phyloP scores from a whole-genome alignment of 441 rosid genomes.

The Erodium chrysanthum region DNA sequence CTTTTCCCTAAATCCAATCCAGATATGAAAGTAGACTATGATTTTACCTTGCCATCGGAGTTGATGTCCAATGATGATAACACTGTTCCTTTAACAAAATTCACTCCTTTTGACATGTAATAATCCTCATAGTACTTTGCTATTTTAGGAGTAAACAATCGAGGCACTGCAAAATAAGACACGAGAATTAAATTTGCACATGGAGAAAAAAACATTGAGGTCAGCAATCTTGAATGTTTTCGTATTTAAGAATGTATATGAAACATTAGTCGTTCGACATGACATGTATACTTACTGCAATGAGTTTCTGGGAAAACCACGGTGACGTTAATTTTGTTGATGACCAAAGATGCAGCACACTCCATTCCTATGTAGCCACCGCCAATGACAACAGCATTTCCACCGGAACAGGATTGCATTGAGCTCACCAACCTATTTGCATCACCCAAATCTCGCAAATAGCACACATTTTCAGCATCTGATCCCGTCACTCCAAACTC shows the following conservation, averaged over 20 bases:
- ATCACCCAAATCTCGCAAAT: slow-evolving; percentile 68
- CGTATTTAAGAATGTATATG: no score
- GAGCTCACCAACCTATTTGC: slow-evolving; percentile 67
- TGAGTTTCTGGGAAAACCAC: slow-evolving; percentile 97
- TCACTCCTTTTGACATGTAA: slow-evolving; percentile 74
- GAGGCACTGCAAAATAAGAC: slow-evolving; percentile 52
- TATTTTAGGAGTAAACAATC: slow-evolving; percentile 78
- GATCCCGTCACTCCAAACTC: slow-evolving; percentile 86
- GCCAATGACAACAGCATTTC: slow-evolving; percentile 86
- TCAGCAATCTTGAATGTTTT: not conserved
- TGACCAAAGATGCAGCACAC: slow-evolving; percentile 89
- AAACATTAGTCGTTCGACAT: no score
- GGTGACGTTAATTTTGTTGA: slow-evolving; percentile 77
- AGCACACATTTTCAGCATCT: slow-evolving; percentile 83
- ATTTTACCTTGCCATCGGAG: slow-evolving; percentile 49
- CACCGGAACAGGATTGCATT: slow-evolving; percentile 48
- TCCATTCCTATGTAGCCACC: slow-evolving; percentile 99
- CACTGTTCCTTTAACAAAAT: slow-evolving; percentile 78
- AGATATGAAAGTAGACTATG: not conserved
- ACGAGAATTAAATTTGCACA: not conserved
- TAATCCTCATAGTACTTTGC: slow-evolving; percentile 74
- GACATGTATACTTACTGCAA: slow-evolving; percentile 63
- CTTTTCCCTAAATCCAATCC: not conserved
- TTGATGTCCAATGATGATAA: slow-evolving; percentile 75
- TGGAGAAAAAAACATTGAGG: not conserved